Base-by-base conservation (phyloP, 345 rosid species). In the Linum trigynum region DNA sequence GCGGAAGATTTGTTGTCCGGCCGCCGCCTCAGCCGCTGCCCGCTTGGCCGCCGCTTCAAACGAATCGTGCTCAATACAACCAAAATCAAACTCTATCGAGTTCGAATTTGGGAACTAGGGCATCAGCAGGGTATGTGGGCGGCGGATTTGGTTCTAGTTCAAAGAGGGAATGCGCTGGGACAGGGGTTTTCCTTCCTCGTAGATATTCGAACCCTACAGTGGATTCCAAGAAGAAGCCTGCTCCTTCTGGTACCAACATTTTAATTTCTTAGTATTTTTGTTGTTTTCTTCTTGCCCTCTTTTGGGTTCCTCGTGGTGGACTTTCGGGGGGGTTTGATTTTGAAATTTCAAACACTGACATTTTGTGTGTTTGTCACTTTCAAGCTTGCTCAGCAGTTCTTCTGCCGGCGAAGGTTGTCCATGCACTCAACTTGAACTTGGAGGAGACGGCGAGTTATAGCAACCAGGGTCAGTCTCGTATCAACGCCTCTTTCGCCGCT, bases 141-240 rank as follows among this genome's bases (percentile, higher is more conserved):
- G 36, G 61, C 38, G 36, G 61, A 37, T 32, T 17, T 37, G 65
- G 66, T 45, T 41, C 65, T 42, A 38, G 67, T 59, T 58, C 14
- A 9, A 75, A 71, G 42, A 61, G 69, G 37, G 72, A 60, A 38
- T 15, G 58, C 60, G 37, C 65, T 10, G 78, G 78, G 5, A 75
- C 78, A 14, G 78, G 78, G 2, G 78, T 75, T 15, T 75, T 75
- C 69, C 67, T 75, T 62, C 78, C 78, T 38, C 78, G 78, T 15
- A 53, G 75, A 67, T 64, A 67, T 35, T 59, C 69, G 16, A 64
- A 32, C 15, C 50, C 72, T 2, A 7, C 35, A 32, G 36, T 37
- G 35, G 65, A 70, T 3, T 64, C 72, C 6, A 75, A 59, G 14
- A 75, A 70, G 61, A 70, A 66, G 42, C 50, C 62, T 39, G 70